These are phyloP conservation scores for Posidonia australis DNA, from an alignment of 106 monocot species.

Conservation along the genomic window DNA sequence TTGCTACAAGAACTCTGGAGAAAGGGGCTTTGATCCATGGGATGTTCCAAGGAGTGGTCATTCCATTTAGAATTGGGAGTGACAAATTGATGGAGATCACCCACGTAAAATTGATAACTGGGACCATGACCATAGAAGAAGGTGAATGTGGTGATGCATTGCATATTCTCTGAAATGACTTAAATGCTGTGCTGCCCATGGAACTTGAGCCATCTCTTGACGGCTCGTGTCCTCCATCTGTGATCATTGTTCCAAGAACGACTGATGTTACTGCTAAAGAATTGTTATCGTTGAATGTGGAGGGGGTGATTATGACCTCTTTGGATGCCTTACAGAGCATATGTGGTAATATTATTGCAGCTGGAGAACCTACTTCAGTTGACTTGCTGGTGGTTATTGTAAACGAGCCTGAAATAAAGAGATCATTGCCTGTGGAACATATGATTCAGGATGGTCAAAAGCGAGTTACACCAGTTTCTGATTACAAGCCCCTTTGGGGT, in stretches of 20 bases:
- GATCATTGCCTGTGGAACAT: slow-evolving; percentile 2
- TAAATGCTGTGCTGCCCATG: slow-evolving; percentile 16
- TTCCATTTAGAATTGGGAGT: slow-evolving; percentile 23
- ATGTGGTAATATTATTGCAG: slow-evolving; percentile 4
- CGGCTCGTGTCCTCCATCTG: slow-evolving; percentile 10
- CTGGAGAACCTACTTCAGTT: slow-evolving; percentile 1
- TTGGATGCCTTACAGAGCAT: slow-evolving; percentile 4
- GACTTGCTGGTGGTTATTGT: not conserved
- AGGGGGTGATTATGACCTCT: slow-evolving; percentile 1
- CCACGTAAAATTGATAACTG: slow-evolving; percentile 17
- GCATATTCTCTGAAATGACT: slow-evolving; percentile 15
- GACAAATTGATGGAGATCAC: slow-evolving; percentile 21
- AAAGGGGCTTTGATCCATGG: slow-evolving; percentile 30
- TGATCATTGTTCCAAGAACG: slow-evolving; percentile 13
- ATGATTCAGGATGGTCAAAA: slow-evolving; percentile 5
- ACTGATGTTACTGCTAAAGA: slow-evolving; percentile 14
- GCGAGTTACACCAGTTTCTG: slow-evolving; percentile 2
- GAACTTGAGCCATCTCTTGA: slow-evolving; percentile 17
- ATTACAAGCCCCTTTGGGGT: slow-evolving; percentile 58
- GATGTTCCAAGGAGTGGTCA: slow-evolving; percentile 16
- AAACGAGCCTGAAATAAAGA: slow-evolving; percentile 10
- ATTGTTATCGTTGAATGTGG: slow-evolving; percentile 7
- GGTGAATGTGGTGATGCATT: slow-evolving; percentile 17
- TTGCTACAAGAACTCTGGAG: not conserved
- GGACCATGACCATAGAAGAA: slow-evolving; percentile 11